phyloP scores from a whole-genome alignment of 148 eudicot genomes.

The Salicornia ramosissima region DNA sequence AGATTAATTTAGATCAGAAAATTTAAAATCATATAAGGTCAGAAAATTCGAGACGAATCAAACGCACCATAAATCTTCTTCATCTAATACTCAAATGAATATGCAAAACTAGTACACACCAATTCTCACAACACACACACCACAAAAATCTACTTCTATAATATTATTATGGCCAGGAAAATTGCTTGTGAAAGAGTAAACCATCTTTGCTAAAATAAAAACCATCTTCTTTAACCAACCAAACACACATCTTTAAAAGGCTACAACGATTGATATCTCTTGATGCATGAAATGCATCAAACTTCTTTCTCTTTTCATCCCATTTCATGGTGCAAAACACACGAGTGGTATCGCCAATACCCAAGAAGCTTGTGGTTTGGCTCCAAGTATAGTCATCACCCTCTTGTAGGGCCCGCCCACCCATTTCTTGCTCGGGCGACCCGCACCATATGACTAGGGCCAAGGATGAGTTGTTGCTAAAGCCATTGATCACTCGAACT shows the following conservation, averaged over 20 bases:
- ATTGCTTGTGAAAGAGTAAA: conserved; percentile 39
- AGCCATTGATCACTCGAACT: conserved; percentile 51
- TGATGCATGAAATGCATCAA: conserved; percentile 34
- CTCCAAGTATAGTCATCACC: conserved; percentile 61
- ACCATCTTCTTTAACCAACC: conserved; percentile 70
- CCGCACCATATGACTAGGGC: conserved; percentile 61
- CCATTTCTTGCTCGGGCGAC: conserved; percentile 35
- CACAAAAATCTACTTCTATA: too few species aligned
- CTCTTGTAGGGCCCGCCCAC: conserved; percentile 66
- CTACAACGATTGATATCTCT: conserved; percentile 44
- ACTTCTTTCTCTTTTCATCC: conserved; percentile 39
- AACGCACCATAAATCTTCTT: too few species aligned
- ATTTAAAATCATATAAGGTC: too few species aligned
- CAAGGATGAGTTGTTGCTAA: conserved; percentile 56
- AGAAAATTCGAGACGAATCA: too few species aligned
- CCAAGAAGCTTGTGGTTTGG: conserved; percentile 22
- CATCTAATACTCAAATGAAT: too few species aligned
- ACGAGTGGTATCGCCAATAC: neutral
- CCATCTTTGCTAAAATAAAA: conserved; percentile 60
- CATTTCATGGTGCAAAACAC: conserved; percentile 54
- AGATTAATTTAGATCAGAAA: too few species aligned
- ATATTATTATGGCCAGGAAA: conserved; percentile 38
- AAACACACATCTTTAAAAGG: conserved; percentile 34
- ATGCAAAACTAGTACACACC: too few species aligned
- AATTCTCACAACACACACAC: too few species aligned